Conservation (phyloP, 306 rosid species). For the Trifolium repens region DNA sequence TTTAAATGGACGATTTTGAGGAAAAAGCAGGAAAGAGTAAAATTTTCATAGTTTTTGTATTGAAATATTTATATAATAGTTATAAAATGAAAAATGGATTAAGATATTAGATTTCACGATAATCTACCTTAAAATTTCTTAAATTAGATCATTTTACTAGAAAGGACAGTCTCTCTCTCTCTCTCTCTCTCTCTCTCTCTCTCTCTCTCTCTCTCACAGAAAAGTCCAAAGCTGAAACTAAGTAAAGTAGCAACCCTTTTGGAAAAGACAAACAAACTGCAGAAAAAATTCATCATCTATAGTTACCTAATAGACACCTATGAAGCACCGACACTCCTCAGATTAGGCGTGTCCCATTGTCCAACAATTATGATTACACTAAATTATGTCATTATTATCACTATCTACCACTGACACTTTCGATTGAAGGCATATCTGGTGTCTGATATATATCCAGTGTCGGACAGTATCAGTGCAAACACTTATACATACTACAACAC, state of each 20-base stretch:
- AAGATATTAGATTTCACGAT: neutral
- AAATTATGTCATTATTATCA: no score
- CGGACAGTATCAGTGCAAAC: neutral
- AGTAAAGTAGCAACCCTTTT: slow-evolving; percentile 5
- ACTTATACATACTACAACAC: neutral
- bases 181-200: no score
- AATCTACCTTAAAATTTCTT: neutral
- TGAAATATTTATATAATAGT: neutral
- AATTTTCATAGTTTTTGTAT: neutral
- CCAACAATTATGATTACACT: no score
- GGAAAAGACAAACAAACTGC: slow-evolving; percentile 29
- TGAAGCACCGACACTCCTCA: no score
- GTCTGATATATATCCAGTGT: neutral
- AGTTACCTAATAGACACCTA: neutral
- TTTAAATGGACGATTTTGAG: neutral
- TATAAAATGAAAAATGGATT: neutral
- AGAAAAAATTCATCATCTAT: slow-evolving; percentile 17
- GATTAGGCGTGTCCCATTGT: no score
- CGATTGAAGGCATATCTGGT: neutral
- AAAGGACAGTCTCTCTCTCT: neutral
- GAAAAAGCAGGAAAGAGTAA: neutral
- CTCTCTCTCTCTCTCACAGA: neutral
- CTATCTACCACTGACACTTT: neutral
- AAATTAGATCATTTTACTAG: slow-evolving; percentile 7
- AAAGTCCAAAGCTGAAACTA: slow-evolving; percentile 31